These are phyloP conservation scores for Eimeria maxima DNA, from an alignment of 169 alveolate species.

Conservation along the genomic window DNA sequence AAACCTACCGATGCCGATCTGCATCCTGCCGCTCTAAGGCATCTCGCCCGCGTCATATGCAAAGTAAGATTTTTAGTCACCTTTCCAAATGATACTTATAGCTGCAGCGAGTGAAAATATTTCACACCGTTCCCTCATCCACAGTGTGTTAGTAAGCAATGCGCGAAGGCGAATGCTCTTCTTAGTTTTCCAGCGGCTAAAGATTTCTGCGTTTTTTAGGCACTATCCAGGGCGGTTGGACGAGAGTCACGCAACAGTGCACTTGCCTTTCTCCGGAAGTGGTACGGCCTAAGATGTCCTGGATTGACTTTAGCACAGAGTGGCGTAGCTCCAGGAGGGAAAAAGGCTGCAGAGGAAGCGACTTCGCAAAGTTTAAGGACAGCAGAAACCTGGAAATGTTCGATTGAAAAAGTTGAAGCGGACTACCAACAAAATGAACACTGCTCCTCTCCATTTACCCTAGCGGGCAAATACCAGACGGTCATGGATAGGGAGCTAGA, in stretches of 20 bases:
- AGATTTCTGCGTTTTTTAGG: slow-evolving; percentile 19
- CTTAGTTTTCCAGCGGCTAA: not conserved
- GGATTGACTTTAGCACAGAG: no score
- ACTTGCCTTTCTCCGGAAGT: not conserved
- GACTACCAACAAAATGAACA: no score
- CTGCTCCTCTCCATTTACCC: no score
- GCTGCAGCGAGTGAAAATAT: not conserved
- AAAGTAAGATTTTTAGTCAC: not conserved
- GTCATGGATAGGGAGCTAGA: not conserved
- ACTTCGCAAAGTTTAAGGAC: not conserved
- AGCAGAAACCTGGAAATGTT: not conserved
- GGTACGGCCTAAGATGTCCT: not conserved
- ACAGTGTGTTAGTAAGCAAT: not conserved
- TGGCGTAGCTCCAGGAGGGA: not conserved
- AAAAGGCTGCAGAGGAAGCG: not conserved
- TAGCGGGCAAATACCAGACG: not conserved
- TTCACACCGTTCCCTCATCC: not conserved
- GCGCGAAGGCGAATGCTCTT: not conserved
- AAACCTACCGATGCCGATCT: not conserved
- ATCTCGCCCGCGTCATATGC: slow-evolving; percentile 42
- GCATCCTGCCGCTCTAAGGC: slow-evolving; percentile 47
- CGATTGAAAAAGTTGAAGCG: not conserved
- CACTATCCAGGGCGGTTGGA: not conserved
- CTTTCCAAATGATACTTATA: not conserved
- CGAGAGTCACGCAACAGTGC: slow-evolving; percentile 13